Evolutionary conservation across 129 eudicot species (phyloP).

Genomic region (Lactuca sativa): DNA sequence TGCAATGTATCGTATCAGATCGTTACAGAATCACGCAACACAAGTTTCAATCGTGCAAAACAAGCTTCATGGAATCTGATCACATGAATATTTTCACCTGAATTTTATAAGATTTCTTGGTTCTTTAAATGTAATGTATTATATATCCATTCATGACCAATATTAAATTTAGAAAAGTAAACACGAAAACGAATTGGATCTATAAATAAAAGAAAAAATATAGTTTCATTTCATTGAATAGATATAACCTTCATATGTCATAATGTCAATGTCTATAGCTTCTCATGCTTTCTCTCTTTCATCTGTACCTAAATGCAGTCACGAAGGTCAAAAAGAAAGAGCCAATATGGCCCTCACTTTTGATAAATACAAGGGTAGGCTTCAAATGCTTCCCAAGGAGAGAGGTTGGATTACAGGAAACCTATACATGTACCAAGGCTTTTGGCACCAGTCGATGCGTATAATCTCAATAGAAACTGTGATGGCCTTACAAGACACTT

Average conservation of each 20-base stretch:
- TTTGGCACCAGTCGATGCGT: conserved; percentile 28
- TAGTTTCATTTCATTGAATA: neutral
- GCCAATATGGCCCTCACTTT: neutral
- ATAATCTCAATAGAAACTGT: neutral
- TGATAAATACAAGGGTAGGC: neutral
- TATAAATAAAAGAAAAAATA: conserved; percentile 12
- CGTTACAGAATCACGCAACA: neutral
- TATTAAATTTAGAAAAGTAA: neutral
- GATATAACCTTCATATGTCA: conserved; percentile 2
- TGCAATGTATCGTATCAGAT: conserved; percentile 5
- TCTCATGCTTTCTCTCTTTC: neutral
- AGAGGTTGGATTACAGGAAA: conserved; percentile 32
- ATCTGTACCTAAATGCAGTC: neutral
- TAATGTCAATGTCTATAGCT: conserved; percentile 6
- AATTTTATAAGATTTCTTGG: neutral
- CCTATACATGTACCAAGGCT: conserved; percentile 33
- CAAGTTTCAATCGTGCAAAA: neutral
- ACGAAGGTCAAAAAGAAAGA: neutral
- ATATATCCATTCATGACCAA: neutral
- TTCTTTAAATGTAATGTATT: neutral
- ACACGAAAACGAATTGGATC: neutral
- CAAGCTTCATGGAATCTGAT: neutral
- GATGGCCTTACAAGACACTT: conserved; percentile 27
- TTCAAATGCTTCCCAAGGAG: conserved; percentile 24
- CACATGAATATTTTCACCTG: neutral